Evolutionary conservation across 1,139 yeast genomes (phyloP).

Genomic region (Candida gigantensis): DNA sequence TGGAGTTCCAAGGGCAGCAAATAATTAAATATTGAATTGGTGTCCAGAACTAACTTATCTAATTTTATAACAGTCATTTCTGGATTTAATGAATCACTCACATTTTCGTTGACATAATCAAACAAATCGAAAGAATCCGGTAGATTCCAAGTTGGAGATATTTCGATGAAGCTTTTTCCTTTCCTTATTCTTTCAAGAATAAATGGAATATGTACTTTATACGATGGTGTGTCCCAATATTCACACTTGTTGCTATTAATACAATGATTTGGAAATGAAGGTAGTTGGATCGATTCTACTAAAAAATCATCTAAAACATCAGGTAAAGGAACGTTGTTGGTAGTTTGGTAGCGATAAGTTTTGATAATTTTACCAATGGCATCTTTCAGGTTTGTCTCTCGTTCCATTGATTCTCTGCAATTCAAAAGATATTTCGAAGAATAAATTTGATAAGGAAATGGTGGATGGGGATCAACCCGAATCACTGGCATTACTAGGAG

Average conservation of each 20-base stretch:
- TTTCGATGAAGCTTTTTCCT: no score
- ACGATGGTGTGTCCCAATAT: no score
- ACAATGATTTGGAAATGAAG: no score
- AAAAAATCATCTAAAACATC: neutral
- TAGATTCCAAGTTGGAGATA: constrained; percentile 5
- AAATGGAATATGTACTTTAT: neutral
- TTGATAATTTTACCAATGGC: neutral
- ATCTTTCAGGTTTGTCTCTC: neutral
- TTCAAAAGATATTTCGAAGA: constrained; percentile 1
- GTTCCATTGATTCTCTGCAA: neutral
- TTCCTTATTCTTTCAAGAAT: neutral
- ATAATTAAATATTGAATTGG: neutral
- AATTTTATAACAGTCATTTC: neutral
- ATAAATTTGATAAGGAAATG: constrained; percentile 1
- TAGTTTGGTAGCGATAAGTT: neutral
- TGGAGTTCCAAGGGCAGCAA: neutral
- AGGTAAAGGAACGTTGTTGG: neutral
- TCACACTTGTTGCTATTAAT: no score
- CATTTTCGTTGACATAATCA: neutral
- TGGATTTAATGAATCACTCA: neutral
- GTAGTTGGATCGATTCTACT: neutral
- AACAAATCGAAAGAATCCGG: constrained; percentile 5
- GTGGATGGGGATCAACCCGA: neutral
- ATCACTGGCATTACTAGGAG: neutral
- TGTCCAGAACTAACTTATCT: neutral